These are phyloP conservation scores for Trametes cingulata DNA, from an alignment of 768 basidiomycete genomes.

Conservation along the genomic window DNA sequence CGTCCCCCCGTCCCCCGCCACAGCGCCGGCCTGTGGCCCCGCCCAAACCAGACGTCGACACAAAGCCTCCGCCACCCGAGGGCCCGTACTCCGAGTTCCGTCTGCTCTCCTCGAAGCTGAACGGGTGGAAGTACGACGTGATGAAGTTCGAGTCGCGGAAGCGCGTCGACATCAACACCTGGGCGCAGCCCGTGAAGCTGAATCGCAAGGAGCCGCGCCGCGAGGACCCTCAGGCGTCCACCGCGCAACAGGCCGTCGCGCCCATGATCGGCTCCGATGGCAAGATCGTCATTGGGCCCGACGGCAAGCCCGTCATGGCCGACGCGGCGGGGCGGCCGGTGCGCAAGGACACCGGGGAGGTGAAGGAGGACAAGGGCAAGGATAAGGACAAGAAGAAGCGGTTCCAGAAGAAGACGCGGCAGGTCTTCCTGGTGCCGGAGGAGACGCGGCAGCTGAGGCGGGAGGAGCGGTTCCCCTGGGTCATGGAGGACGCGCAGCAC, in stretches of 20 bases:
- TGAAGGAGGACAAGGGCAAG: slow-evolving; percentile 24
- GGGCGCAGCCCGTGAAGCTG: slow-evolving; percentile 78
- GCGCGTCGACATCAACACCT: slow-evolving; percentile 64
- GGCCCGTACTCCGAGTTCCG: slow-evolving; percentile 74
- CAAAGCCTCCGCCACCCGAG: slow-evolving; percentile 54
- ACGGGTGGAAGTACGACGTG: slow-evolving; percentile 90
- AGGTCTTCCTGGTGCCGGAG: slow-evolving; percentile 81
- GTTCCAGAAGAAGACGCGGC: slow-evolving; percentile 80
- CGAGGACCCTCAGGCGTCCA: slow-evolving; percentile 40
- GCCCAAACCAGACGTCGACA: slow-evolving; percentile 45
- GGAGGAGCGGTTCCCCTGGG: slow-evolving; percentile 92
- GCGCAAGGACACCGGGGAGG: slow-evolving; percentile 38
- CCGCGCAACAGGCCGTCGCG: slow-evolving; percentile 53
- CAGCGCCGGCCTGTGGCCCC: slow-evolving; percentile 16
- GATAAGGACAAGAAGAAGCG: slow-evolving; percentile 54
- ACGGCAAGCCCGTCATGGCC: slow-evolving; percentile 80
- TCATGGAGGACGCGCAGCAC: slow-evolving; percentile 77
- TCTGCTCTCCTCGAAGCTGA: slow-evolving; percentile 76
- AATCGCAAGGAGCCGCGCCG: slow-evolving; percentile 81
- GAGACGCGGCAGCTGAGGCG: slow-evolving; percentile 73
- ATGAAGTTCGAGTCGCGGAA: slow-evolving; percentile 88
- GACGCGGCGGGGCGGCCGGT: slow-evolving; percentile 78
- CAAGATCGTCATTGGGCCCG: slow-evolving; percentile 76
- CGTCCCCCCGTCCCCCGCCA: background rate
- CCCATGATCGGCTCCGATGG: slow-evolving; percentile 84